Percentiles rank a stretch among this genome's conserved stretches.
phyloP scores from a whole-genome alignment of 768 basidiomycete genomes.

The Collybia nuda region DNA sequence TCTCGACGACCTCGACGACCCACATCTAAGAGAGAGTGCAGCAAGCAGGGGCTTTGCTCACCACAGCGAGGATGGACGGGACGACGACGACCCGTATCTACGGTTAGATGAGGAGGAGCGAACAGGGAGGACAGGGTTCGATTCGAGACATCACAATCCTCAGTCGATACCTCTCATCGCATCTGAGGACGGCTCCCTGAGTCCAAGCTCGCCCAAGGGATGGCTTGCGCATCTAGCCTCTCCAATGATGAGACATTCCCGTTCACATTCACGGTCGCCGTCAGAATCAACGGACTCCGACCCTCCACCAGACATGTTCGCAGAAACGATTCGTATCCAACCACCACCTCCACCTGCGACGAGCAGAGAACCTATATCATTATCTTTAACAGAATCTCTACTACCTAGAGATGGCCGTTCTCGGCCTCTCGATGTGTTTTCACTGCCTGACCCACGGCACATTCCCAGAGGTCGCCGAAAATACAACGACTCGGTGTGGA shows the following conservation, averaged over 20 bases:
- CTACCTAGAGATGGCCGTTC: constrained; percentile 70
- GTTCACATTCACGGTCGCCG: constrained; percentile 33
- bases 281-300: constrained; percentile 42
- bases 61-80: constrained; percentile 32
- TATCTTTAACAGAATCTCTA: constrained; percentile 77
- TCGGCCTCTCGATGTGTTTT: constrained; percentile 69
- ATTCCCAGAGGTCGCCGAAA: constrained; percentile 63
- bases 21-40: constrained; percentile 54
- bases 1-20: constrained; percentile 76
- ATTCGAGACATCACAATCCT: constrained; percentile 25
- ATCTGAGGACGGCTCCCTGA: constrained; percentile 29
- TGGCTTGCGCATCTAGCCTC: constrained; percentile 81
- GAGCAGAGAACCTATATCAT: constrained; percentile 42
- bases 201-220: constrained; percentile 43
- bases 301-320: constrained; percentile 43
- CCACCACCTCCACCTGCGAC: constrained; percentile 42
- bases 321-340: constrained; percentile 25
- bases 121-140: constrained; percentile 27
- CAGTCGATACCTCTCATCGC: constrained; percentile 38
- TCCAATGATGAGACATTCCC: constrained; percentile 47
- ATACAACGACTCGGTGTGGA: constrained; percentile 76
- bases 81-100: constrained; percentile 78
- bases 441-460: constrained; percentile 74
- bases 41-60: constrained; percentile 31
- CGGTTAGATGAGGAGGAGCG: constrained; percentile 67